Percentiles rank a stretch among this genome's conserved stretches.
Evolutionary conservation across 225 moss, liverwort and hornwort species (phyloP).

Genomic region (Polytrichum formosum): DNA sequence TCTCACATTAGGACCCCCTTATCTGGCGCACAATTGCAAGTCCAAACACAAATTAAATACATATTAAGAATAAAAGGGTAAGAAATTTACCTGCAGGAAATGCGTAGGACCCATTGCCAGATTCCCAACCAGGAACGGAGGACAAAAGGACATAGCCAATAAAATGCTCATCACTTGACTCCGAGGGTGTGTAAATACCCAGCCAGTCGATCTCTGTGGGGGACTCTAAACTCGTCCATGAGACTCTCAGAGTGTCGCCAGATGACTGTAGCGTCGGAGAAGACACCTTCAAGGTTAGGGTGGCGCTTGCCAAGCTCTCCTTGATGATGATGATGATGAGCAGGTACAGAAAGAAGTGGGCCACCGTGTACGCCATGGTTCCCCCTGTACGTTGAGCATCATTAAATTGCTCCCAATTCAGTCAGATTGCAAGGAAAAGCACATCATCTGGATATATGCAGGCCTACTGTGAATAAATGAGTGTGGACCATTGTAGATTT

Average conservation of each 20-base stretch:
- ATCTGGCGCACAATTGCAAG: no score
- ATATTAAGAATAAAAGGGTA: no score
- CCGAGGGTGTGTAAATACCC: slow-evolving; percentile 50
- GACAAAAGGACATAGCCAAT: slow-evolving; percentile 30
- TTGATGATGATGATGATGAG: slow-evolving; percentile 15
- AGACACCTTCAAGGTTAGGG: background rate
- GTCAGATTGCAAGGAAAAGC: no score
- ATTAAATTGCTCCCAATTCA: no score
- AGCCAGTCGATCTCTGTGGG: slow-evolving; percentile 48
- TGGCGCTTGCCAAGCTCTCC: slow-evolving; percentile 38
- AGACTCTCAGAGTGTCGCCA: slow-evolving; percentile 34
- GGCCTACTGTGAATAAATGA: no score
- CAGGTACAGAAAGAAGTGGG: slow-evolving; percentile 29
- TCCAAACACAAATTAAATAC: no score
- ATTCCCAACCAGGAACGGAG: slow-evolving; percentile 1
- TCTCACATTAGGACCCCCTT: no score
- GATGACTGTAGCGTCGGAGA: slow-evolving; percentile 5
- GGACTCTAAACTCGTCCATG: slow-evolving; percentile 26
- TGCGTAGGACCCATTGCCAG: slow-evolving; percentile 4
- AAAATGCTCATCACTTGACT: slow-evolving; percentile 42
- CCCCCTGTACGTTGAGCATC: no score
- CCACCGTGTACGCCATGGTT: slow-evolving; percentile 21
- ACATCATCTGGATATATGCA: no score
- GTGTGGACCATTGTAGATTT: no score
- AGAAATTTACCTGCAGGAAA: slow-evolving; percentile 14